A percentile compares a stretch with the other conserved stretches of the same genome.
Conservation (phyloP, 257 asterid species). For the Paulownia fortunei region DNA sequence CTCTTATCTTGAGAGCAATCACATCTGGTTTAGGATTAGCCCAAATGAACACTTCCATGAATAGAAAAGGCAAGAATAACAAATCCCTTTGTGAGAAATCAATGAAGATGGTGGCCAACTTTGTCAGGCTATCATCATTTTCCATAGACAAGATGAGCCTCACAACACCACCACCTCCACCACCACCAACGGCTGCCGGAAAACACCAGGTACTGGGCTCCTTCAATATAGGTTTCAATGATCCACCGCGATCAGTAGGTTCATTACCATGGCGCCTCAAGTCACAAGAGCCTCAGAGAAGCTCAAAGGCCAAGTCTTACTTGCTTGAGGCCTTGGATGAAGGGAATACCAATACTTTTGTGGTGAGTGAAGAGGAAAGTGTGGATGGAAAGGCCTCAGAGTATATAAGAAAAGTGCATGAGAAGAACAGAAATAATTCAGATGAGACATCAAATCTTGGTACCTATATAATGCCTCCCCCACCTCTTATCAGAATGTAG, state of each 20-base stretch:
- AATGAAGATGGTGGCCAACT: conserved; percentile 24
- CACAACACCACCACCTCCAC: not conserved
- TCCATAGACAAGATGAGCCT: conserved; percentile 28
- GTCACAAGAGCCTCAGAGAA: conserved; percentile 18
- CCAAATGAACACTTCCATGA: not conserved
- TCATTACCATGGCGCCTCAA: conserved; percentile 8
- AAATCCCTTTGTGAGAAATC: conserved; percentile 29
- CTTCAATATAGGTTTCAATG: not conserved
- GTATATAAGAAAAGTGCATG: conserved; percentile 35
- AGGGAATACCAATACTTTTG: not conserved
- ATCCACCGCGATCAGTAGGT: not conserved
- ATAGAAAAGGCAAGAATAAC: conserved; percentile 24
- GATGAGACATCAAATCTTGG: not conserved
- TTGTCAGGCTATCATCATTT: conserved; percentile 25
- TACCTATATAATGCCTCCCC: conserved; percentile 20
- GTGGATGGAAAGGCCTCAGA: conserved; percentile 35
- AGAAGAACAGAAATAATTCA: conserved; percentile 30
- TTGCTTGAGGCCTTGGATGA: conserved; percentile 13
- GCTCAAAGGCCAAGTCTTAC: conserved; percentile 15
- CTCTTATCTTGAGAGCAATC: not conserved
- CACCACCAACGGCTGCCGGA: not conserved
- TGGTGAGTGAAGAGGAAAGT: not conserved
- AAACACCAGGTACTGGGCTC: not conserved
- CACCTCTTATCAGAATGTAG: conserved; percentile 12
- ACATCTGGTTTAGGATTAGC: not conserved